Evolutionary conservation across 1,139 yeast species (phyloP).

Genomic region (Sugiyamaella pinicola): DNA sequence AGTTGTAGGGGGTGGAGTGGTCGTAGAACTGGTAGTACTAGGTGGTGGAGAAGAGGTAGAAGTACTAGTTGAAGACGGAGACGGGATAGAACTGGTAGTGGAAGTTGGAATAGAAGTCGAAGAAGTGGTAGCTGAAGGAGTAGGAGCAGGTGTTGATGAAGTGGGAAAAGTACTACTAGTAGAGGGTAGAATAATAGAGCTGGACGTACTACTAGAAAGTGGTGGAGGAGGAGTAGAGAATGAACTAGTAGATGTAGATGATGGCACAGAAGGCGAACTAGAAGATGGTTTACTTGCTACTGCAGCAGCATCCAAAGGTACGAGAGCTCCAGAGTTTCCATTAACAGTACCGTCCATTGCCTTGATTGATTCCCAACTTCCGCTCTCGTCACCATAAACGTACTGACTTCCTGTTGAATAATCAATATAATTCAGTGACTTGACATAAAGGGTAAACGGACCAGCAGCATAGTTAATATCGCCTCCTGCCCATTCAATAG

Average conservation of each 20-base stretch:
- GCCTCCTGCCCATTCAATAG: constrained; percentile 87
- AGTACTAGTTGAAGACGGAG: constrained; percentile 18
- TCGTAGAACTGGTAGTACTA: constrained; percentile 2
- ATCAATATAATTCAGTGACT: constrained; percentile 64
- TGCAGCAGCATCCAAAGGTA: constrained; percentile 7
- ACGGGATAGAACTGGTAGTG: constrained; percentile 16
- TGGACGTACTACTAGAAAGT: constrained; percentile 15
- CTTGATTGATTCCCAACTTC: constrained; percentile 66
- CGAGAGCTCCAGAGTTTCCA: constrained; percentile 51
- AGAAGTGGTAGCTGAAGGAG: constrained; percentile 21
- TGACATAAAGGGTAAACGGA: constrained; percentile 69
- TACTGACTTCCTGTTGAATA: constrained; percentile 78
- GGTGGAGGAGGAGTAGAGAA: constrained; percentile 11
- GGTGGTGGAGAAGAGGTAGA: constrained; percentile 18
- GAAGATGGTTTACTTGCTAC: background rate
- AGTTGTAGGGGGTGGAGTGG: constrained; percentile 15
- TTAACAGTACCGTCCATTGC: constrained; percentile 64
- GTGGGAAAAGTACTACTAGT: constrained; percentile 1
- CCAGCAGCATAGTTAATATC: constrained; percentile 60
- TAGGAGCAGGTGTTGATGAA: constrained; percentile 15
- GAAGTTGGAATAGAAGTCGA: constrained; percentile 22
- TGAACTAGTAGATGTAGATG: constrained; percentile 14
- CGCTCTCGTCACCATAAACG: constrained; percentile 62
- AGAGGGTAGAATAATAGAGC: background rate
- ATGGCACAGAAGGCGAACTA: constrained; percentile 16